Percentiles rank a stretch among this genome's conserved stretches.
phyloP scores from a whole-genome alignment of 2,329 filamentous ascomycete species.

The Aspergillus ochraceoroseus region DNA sequence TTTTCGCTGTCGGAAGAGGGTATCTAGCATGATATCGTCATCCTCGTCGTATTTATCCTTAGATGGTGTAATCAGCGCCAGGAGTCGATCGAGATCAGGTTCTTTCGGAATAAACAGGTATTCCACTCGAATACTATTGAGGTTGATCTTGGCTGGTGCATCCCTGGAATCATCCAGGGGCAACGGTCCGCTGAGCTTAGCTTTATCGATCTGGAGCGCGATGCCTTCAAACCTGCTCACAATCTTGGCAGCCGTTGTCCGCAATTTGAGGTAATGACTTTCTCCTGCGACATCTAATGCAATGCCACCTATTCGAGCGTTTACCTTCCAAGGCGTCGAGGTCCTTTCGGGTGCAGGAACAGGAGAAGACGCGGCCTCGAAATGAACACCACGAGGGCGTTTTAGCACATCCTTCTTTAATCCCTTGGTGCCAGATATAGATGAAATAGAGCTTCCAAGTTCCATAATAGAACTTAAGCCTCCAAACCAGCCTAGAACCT shows the following conservation, averaged over 20 bases:
- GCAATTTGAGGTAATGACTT: slow-evolving; percentile 67
- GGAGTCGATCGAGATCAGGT: slow-evolving; percentile 70
- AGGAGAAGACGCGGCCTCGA: slow-evolving; percentile 46
- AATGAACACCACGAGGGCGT: slow-evolving; percentile 52
- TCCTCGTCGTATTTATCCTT: slow-evolving; percentile 84
- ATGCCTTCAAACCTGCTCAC: slow-evolving; percentile 69
- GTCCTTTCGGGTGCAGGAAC: slow-evolving; percentile 16
- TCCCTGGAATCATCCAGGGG: slow-evolving; percentile 45
- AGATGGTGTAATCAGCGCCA: slow-evolving; percentile 85
- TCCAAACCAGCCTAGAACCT: slow-evolving; percentile 82
- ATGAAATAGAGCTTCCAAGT: slow-evolving; percentile 76
- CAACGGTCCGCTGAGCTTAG: slow-evolving; percentile 69
- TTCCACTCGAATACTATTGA: slow-evolving; percentile 65
- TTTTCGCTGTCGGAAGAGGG: slow-evolving; percentile 74
- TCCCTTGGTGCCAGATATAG: slow-evolving; percentile 55
- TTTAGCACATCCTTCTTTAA: slow-evolving; percentile 31
- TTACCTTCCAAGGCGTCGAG: slow-evolving; percentile 56
- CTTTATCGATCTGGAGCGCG: slow-evolving; percentile 67
- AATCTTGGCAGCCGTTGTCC: slow-evolving; percentile 76
- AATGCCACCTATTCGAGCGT: slow-evolving; percentile 70
- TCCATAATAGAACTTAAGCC: slow-evolving; percentile 88
- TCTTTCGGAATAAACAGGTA: slow-evolving; percentile 70
- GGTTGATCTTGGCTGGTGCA: slow-evolving; percentile 57
- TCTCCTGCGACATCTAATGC: slow-evolving; percentile 71
- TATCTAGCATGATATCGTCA: slow-evolving; percentile 93